Conservation (phyloP, 2,329 filamentous ascomycete genomes). For the Ciborinia camelliae region DNA sequence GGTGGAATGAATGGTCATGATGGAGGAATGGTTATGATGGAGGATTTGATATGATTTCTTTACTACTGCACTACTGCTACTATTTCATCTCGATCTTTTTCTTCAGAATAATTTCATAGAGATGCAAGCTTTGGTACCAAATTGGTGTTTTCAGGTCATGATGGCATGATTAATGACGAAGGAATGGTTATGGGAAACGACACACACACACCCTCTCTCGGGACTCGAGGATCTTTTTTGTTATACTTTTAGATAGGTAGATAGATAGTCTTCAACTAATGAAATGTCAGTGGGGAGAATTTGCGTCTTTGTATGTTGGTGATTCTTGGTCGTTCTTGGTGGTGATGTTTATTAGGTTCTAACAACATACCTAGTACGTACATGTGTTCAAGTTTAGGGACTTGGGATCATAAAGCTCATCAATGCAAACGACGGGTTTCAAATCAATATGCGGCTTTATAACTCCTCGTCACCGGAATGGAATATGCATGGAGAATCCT, state of each 20-base stretch:
- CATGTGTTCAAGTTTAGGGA: too few species aligned
- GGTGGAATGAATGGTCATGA: background rate
- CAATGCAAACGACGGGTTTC: too few species aligned
- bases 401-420: too few species aligned
- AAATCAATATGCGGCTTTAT: too few species aligned
- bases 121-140: background rate
- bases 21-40: background rate
- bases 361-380: too few species aligned
- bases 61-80: background rate
- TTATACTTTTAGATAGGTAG: background rate
- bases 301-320: too few species aligned
- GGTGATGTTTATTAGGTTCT: too few species aligned
- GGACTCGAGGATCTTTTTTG: too few species aligned
- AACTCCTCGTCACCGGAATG: too few species aligned
- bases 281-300: background rate
- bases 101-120: background rate
- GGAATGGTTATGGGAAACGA: background rate
- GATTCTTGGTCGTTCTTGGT: too few species aligned
- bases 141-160: background rate
- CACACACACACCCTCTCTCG: too few species aligned
- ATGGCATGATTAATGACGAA: background rate
- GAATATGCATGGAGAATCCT: too few species aligned
- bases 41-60: background rate
- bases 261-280: background rate
- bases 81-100: background rate